Conservation (phyloP, 306 rosid genomes). For the Pyrus pyrifolia region DNA sequence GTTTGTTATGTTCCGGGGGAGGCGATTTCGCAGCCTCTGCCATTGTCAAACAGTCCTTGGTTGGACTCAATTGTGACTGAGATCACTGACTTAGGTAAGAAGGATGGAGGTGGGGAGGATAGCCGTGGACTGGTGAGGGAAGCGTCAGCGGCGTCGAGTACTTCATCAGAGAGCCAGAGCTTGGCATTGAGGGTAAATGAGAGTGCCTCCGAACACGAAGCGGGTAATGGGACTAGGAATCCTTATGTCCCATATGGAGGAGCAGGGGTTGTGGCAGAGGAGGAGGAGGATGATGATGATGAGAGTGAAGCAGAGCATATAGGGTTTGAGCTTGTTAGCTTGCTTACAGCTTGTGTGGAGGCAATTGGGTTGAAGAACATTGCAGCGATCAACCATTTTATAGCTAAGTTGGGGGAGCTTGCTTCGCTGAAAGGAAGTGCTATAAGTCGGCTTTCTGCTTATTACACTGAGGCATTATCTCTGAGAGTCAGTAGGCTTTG, state of each 20-base stretch:
- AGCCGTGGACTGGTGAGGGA: slow-evolving; percentile 43
- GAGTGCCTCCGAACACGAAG: slow-evolving; percentile 51
- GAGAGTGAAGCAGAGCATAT: slow-evolving; percentile 46
- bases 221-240: slow-evolving; percentile 58
- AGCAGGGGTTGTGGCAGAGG: slow-evolving; percentile 42
- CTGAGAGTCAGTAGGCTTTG: slow-evolving; percentile 70
- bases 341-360: slow-evolving; percentile 72
- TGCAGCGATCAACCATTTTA: slow-evolving; percentile 55
- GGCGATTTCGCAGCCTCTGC: slow-evolving; percentile 48
- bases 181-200: slow-evolving; percentile 45
- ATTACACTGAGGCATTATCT: slow-evolving; percentile 84
- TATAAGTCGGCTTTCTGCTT: slow-evolving; percentile 64
- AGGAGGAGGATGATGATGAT: slow-evolving; percentile 44
- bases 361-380: slow-evolving; percentile 70
- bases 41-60: slow-evolving; percentile 53
- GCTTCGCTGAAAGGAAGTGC: slow-evolving; percentile 69
- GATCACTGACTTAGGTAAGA: slow-evolving; percentile 62
- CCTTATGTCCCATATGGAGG: slow-evolving; percentile 45
- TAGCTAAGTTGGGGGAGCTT: slow-evolving; percentile 68
- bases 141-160: slow-evolving; percentile 45
- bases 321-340: slow-evolving; percentile 67
- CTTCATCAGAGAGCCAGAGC: slow-evolving; percentile 66
- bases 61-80: slow-evolving; percentile 53
- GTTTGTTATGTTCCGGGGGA: slow-evolving; percentile 65
- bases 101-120: slow-evolving; percentile 30